Evolutionary conservation across 768 basidiomycete species (phyloP).

Genomic region (Boletus tomentosulus): DNA sequence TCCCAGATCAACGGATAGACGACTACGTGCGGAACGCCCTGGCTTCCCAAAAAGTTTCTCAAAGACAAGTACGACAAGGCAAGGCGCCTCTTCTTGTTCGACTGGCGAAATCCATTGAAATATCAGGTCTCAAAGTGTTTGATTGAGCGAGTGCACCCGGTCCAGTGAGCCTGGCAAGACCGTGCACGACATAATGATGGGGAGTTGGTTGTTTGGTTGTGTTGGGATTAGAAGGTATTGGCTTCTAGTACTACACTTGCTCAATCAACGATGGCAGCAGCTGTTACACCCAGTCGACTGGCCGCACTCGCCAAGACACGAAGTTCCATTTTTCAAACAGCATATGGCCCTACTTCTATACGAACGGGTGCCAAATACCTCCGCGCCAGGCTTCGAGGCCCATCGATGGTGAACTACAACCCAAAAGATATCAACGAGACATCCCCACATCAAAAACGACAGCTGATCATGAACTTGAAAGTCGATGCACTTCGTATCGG

Average conservation of each 20-base stretch:
- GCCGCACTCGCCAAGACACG: constrained; percentile 59
- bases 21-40: constrained; percentile 80
- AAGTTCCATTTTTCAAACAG: constrained; percentile 77
- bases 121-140: no score
- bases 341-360: constrained; percentile 76
- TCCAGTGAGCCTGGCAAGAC: no score
- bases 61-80: constrained; percentile 60
- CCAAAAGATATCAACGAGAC: constrained; percentile 56
- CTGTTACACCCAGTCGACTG: constrained; percentile 25
- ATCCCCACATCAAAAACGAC: no score
- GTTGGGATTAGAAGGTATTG: neutral
- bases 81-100: constrained; percentile 88
- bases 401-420: constrained; percentile 84
- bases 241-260: neutral
- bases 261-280: neutral
- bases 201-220: neutral
- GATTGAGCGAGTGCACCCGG: no score
- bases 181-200: no score
- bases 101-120: no score
- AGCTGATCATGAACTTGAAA: no score
- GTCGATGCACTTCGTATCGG: no score
- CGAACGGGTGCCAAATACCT: constrained; percentile 94
- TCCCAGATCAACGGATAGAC: constrained; percentile 75
- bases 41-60: constrained; percentile 64
- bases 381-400: constrained; percentile 76